Percentiles rank a stretch among this genome's conserved stretches.
phyloP scores from a whole-genome alignment of 192 early-diverging fungal genomes.

The Coemansia sp. region DNA sequence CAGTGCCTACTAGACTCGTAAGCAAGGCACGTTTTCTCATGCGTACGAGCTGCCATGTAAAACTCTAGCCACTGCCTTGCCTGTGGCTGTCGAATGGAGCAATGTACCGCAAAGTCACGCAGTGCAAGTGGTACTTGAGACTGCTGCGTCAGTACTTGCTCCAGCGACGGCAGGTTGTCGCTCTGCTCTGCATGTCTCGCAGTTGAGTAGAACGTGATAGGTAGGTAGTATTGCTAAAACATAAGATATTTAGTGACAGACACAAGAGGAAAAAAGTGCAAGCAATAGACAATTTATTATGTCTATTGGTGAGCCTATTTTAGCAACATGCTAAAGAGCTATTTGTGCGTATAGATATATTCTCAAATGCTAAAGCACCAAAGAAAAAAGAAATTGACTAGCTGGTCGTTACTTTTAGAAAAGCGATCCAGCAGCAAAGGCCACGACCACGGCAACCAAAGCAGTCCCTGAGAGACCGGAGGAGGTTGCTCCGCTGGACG shows the following conservation, averaged over 20 bases:
- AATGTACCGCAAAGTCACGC: conserved; percentile 52
- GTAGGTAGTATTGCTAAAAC: background rate
- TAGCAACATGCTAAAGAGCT: background rate
- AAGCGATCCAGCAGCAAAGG: conserved; percentile 13
- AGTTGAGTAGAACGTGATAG: background rate
- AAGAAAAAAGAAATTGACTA: background rate
- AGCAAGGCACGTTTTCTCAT: conserved; percentile 52
- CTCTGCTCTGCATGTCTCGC: conserved; percentile 6
- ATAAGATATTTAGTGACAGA: background rate
- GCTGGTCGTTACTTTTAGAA: background rate
- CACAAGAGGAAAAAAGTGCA: background rate
- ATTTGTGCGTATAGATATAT: background rate
- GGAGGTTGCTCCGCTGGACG: background rate
- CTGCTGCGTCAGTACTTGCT: conserved; percentile 45
- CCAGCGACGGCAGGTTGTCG: conserved; percentile 51
- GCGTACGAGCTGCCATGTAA: conserved; percentile 51
- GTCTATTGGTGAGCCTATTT: background rate
- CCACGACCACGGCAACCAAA: background rate
- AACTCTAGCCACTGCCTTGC: conserved; percentile 55
- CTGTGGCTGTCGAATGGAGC: conserved; percentile 51
- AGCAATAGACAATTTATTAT: background rate
- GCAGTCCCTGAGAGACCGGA: background rate
- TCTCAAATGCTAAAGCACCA: background rate
- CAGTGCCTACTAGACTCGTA: conserved; percentile 46
- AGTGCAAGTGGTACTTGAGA: conserved; percentile 47